Base-by-base conservation (phyloP, 768 basidiomycete genomes). In the Cystofilobasidium macerans region DNA sequence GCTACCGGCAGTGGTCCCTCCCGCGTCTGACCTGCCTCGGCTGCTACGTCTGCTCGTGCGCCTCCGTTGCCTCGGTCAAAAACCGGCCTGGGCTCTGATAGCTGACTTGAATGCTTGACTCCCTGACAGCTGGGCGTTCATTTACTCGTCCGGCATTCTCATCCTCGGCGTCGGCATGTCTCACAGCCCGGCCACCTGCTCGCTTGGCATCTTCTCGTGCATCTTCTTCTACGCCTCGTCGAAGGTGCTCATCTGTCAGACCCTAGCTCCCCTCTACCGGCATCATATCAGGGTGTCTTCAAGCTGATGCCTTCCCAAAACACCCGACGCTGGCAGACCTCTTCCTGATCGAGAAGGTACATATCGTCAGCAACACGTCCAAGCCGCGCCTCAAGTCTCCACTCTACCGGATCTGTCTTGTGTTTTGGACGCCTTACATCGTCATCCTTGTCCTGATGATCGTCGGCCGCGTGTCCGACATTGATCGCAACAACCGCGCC, bases 261-360 rank as follows among this genome's bases (percentile, higher is more conserved):
- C n/a, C 30, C 7, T 26, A n/a, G 6, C 8, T 32, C 48, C 11
- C 18, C 18, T 9, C 40, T 13, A 18, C n/a, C 11, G 3, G 36
- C 24, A 11, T 38, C 1, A 24, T 22, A 8, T 30, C 40, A 18
- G 20, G 5, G 12, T 43, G 60, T 12, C 20, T 20, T 3, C 26
- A 47, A 20, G 32, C 26, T 16, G 42, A 14, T 13, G 6, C 20
- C 11, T 26, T 12, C 22, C 43, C 33, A 38, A 42, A n/a, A 24
- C 35, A 14, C 48, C 43, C n/a, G 35, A 12, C 18, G 14, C 22
- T 38, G 2, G 22, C 33, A 38, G 33, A 67, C 53, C 60, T 61
- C 16, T 61, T 67, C 61, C 65, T 67, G 5, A 61, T 67, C 22
- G 65, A 67, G n/a, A 67, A 67, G 40, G 64, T 67, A 18, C 65